Evolutionary conservation across 2,329 filamentous ascomycete species (phyloP), one percentile per base, ranked within the genome.

Genomic region (Thelonectria blattea): DNA sequence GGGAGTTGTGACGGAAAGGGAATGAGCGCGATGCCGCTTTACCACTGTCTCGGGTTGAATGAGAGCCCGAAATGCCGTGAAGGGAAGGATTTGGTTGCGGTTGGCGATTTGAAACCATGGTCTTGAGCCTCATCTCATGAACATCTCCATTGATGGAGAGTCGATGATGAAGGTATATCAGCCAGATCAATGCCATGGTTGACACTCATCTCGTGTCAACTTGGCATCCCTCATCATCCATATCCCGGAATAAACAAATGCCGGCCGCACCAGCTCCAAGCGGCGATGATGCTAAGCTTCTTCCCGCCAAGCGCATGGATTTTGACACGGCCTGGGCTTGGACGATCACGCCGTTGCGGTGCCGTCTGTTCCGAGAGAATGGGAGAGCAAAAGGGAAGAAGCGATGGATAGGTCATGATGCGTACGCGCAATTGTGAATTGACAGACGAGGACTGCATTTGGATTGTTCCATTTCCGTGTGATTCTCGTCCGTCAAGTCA

Each of bases 281-380:
- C 58, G 41, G 58, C 58, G 34, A 56, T 15, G 41, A 22, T 8
- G 42, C 58, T 56, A 56, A 24, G 30, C 39, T 39, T 6, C 9
- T 30, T 55, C 8, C 14, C 43, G 43, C 39, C 49, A 37, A 24
- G 52, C 24, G 22, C 49, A 34, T 52, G 49, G 43, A 17, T 14
- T 52, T 58, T 58, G 56, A 52, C 56, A 58, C 34, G 30, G 41
- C 49, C 27, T 30, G 34, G 49, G 67, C 67, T 65, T 58, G 69
- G 67, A 65, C 67, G 60, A 65, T 60, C 58, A 62, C 50, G 67
- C 62, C 65, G 65, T 65, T 68, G 60, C 39, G 65, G 65, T 70
- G 68, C 68, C 68, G 68, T 70, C 51, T 66, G 56, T 67, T 70
- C 68, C 68, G 68, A 65, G 47, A 27, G 30, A 42, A 30, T 50